phyloP scores from a whole-genome alignment of 495 filamentous ascomycete genomes.

The Tuber umbilicatum region DNA sequence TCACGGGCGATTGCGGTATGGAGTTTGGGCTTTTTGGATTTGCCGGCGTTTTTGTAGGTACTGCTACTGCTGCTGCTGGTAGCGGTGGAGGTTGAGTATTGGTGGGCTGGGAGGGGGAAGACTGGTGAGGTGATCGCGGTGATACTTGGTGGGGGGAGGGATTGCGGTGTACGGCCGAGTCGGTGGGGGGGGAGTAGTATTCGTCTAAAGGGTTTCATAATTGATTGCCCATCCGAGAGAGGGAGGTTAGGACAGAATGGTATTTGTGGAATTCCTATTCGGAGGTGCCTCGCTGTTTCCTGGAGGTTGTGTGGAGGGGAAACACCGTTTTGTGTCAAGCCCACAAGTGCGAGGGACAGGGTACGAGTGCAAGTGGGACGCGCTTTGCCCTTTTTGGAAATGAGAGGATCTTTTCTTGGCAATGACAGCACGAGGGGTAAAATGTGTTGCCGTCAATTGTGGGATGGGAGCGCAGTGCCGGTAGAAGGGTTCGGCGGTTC shows the following conservation, averaged over 20 bases:
- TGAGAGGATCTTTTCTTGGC: background rate
- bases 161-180: background rate
- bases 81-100: background rate
- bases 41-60: background rate
- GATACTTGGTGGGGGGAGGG: background rate
- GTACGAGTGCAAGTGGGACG: too few relatives aligned
- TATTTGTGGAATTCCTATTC: background rate
- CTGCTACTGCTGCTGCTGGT: background rate
- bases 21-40: conserved; percentile 8
- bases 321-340: background rate
- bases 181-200: background rate
- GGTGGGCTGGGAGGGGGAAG: background rate
- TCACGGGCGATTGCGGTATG: conserved; percentile 5
- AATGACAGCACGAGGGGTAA: background rate
- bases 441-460: background rate
- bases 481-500: too few relatives aligned
- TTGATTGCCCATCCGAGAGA: background rate
- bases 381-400: background rate
- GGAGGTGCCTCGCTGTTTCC: background rate
- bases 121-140: background rate
- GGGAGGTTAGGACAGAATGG: background rate
- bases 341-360: background rate
- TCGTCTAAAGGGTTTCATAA: background rate
- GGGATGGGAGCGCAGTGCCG: too few relatives aligned
- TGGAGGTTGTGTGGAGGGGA: background rate